Evolutionary conservation across 768 basidiomycete species (phyloP), one percentile per base, ranked within the genome.

Genomic region (Tulasnella calospora): DNA sequence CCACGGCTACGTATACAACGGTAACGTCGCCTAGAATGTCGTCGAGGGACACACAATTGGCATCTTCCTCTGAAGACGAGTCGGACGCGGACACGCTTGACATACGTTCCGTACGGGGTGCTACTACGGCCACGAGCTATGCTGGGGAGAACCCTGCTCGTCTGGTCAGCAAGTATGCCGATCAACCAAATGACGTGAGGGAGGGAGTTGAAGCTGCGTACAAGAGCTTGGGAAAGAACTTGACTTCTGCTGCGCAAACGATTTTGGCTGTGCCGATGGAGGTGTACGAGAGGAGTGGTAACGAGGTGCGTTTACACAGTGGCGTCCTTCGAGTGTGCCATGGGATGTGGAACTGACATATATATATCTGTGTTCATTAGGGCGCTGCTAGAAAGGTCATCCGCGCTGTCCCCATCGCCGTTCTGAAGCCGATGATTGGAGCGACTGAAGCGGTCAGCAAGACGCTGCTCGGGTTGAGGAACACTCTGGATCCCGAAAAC

Each of bases 201-300:
- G 95, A 98, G 82, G 98, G 98, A 21, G 87, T 99, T 44, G 90
- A 95, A 80, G 91, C 90, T 0, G 98, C 96, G n/a, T 98, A 98
- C 84, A 90, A 88, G 83, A 96, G 94, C 82, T 84, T 99, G 82
- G 90, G 89, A 74, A 90, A 86, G 82, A 98, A 99, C 84, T 84
- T 99, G 80, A 92, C 91, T 81, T 94, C 94, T 61, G 98, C 98
- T 36, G 98, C 97, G 35, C 97, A 99, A 85, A 99, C 98, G 0
- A 99, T 99, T 80, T 88, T 99, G 47, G 97, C 98, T 0, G 95
- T 99, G 0, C 98, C 98, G 0, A 98, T 99, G 97, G 98, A 99
- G 84, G 95, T 98, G 15, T 97, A 98, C 81, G 98, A 99, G 84
- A 88, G 93, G 79, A 93, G 95, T 13, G 94, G 95, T 10, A 92